phyloP scores from a whole-genome alignment of 306 rosid species.

The Alnus rubra region DNA sequence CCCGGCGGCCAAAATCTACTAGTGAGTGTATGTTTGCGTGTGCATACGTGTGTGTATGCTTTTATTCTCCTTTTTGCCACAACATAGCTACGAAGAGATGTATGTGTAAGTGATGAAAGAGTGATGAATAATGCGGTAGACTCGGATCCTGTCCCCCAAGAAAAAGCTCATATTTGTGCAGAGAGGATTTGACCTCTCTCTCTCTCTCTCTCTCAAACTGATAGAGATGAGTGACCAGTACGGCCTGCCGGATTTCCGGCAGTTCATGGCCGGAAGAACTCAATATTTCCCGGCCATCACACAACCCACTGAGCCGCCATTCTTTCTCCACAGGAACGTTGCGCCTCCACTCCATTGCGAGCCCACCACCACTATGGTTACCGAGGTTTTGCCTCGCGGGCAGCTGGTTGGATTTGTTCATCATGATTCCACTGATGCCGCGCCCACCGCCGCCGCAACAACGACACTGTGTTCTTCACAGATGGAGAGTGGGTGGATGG shows the following conservation, averaged over 20 bases:
- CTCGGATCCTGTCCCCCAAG: conserved; percentile 90
- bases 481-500: conserved; percentile 45
- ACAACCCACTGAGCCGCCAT: conserved; percentile 31
- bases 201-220: not conserved
- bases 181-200: not conserved
- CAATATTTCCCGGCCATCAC: conserved; percentile 24
- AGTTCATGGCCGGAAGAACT: conserved; percentile 40
- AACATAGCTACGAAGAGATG: not conserved
- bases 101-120: conserved; percentile 32
- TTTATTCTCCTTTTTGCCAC: not conserved
- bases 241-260: conserved; percentile 61
- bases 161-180: conserved; percentile 23
- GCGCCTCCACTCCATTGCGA: conserved; percentile 34
- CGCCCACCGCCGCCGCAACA: conserved; percentile 14
- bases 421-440: not conserved
- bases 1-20: too few species aligned
- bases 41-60: not conserved
- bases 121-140: conserved; percentile 61
- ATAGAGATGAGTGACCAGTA: conserved; percentile 39
- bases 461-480: conserved; percentile 18
- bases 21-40: not conserved
- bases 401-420: conserved; percentile 13
- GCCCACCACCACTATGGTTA: conserved; percentile 22
- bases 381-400: conserved; percentile 33
- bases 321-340: conserved; percentile 21